Percentiles rank a stretch among this genome's conserved stretches.
Conservation (phyloP, 2,329 filamentous ascomycete species). For the Fusarium sp. region DNA sequence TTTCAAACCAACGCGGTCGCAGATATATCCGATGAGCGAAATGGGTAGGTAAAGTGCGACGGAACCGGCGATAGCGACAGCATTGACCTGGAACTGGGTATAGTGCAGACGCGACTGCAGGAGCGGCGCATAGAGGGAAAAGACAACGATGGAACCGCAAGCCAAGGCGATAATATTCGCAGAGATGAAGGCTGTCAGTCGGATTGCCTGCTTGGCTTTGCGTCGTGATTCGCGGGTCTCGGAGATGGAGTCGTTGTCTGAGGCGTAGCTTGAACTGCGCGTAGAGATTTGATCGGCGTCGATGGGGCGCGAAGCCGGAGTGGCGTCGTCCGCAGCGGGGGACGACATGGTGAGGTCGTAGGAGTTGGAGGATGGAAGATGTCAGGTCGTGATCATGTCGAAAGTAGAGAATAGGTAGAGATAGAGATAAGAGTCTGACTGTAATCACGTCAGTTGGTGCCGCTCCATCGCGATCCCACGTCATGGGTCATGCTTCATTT, state of each 20-base stretch:
- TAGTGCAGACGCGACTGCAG: conserved; percentile 91
- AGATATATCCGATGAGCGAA: conserved; percentile 88
- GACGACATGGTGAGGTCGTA: conserved; percentile 39
- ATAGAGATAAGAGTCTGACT: conserved; percentile 1
- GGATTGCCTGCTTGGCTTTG: conserved; percentile 54
- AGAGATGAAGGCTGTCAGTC: conserved; percentile 66
- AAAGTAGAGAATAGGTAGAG: background rate
- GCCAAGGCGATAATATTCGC: conserved; percentile 76
- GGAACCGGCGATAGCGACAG: conserved; percentile 88
- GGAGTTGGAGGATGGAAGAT: background rate
- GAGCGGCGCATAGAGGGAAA: conserved; percentile 92
- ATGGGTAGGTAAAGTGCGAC: conserved; percentile 94
- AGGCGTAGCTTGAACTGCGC: conserved; percentile 44
- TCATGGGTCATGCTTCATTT: conserved; percentile 37
- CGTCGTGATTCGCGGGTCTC: conserved; percentile 44
- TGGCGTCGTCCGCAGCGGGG: conserved; percentile 33
- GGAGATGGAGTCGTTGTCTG: conserved; percentile 39
- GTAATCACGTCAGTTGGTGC: conserved; percentile 36
- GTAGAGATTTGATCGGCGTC: conserved; percentile 48
- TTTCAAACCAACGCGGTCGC: conserved; percentile 88
- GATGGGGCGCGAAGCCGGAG: conserved; percentile 28
- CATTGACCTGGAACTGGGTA: conserved; percentile 92
- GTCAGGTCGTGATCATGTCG: conserved; percentile 28
- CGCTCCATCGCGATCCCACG: conserved; percentile 38
- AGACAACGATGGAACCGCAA: conserved; percentile 92